Evolutionary conservation across 148 eudicot species (phyloP).

Genomic region (Vaccinium darrowii): DNA sequence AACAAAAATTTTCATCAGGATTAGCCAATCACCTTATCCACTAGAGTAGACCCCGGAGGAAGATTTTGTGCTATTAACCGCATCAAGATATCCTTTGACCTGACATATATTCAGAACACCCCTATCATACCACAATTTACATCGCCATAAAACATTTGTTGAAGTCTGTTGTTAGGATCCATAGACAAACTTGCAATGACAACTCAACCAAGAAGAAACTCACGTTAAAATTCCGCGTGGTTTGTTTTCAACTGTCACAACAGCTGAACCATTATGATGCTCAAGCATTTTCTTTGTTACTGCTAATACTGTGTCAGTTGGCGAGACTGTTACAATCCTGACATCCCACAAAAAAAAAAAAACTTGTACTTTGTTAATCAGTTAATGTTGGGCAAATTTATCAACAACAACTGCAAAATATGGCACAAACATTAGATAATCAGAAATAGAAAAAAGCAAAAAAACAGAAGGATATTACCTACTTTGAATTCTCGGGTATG

Average conservation of each 20-base stretch:
- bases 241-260: constrained; percentile 72
- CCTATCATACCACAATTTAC: neutral
- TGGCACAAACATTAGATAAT: neutral
- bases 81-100: constrained; percentile 95
- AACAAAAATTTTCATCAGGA: neutral
- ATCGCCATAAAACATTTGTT: too few relatives aligned
- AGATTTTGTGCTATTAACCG: constrained; percentile 81
- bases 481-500: constrained; percentile 90
- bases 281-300: constrained; percentile 88
- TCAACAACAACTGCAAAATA: neutral
- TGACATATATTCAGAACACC: constrained; percentile 23
- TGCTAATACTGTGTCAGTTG: constrained; percentile 74
- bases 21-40: constrained; percentile 62
- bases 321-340: constrained; percentile 83
- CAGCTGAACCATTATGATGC: constrained; percentile 56
- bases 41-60: constrained; percentile 70
- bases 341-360: neutral
- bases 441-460: neutral
- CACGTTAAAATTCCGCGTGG: constrained; percentile 90
- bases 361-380: neutral
- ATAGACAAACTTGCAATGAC: neutral
- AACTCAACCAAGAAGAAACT: constrained; percentile 26
- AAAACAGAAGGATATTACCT: constrained; percentile 63
- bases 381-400: neutral
- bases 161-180: neutral